Base-by-base conservation (phyloP, 2,329 filamentous ascomycete genomes). In the Paecilomyces formosus region DNA sequence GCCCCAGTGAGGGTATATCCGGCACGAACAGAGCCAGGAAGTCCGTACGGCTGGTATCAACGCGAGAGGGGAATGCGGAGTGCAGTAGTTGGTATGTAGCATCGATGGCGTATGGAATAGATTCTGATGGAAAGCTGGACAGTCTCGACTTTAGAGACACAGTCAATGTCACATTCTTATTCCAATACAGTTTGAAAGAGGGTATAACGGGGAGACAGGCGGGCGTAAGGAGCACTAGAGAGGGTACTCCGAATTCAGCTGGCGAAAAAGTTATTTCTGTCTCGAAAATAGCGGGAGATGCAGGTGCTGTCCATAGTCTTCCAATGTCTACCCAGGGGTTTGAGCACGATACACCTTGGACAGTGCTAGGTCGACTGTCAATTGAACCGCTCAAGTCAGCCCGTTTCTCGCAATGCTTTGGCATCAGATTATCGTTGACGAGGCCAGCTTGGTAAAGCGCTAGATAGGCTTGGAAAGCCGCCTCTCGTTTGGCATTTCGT, bases 381-480 rank as follows among this genome's bases (percentile, higher is more conserved):
- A 66, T 60, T 15, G 57, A 64, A 49, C 68, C 68, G 33, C 79
- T 74, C 1, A 80, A 64, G 0, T 72, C 74, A 2, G 73, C 66
- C 3, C 71, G 61, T 8, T 73, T 63, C n/a, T 78, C 76, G 39
- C 55, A 55, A 31, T 68, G 64, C 8, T 74, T 67, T 3, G 93
- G 93, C 49, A 96, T 78, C 0, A 97, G 74, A 65, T 96, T 81
- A 13, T 95, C 84, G 61, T 90, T 92, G 1, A 97, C 73, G 4
- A 97, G 76, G 0, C 88, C 88, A 26, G 83, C 87, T 7, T 82
- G 65, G 68, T 93, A 86, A 0, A 97, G 78, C 4, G 79, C 79
- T 22, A 83, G 74, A 67, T 92, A 96, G 0, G 92, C 89, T 66
- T 90, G 84, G 61, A 96, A 94, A 0, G 90, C 88, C 0, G 88